A percentile compares a stretch with the other conserved stretches of the same genome.
These are phyloP conservation scores for Hypocreales sp. DNA, from an alignment of 2,329 filamentous ascomycete species.

Conservation along the genomic window DNA sequence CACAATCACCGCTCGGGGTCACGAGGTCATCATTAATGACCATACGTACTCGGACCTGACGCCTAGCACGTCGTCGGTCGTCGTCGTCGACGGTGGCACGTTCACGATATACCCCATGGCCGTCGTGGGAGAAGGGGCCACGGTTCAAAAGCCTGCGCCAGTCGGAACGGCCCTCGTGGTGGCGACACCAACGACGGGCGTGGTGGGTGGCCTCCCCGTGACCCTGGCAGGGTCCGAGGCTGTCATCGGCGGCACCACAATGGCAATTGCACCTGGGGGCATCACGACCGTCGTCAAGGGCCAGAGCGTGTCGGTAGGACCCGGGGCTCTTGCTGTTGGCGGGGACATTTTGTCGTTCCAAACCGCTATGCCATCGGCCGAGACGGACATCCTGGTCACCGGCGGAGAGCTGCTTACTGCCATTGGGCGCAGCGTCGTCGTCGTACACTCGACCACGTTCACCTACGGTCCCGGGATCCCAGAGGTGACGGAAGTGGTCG, in stretches of 20 bases:
- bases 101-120: slow-evolving; percentile 33
- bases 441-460: slow-evolving; percentile 26
- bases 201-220: slow-evolving; percentile 23
- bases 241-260: slow-evolving; percentile 24
- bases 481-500: slow-evolving; percentile 22
- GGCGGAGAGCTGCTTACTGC: slow-evolving; percentile 32
- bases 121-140: slow-evolving; percentile 27
- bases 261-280: slow-evolving; percentile 22
- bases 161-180: slow-evolving; percentile 13
- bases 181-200: slow-evolving; percentile 20
- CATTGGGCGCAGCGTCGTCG: slow-evolving; percentile 22
- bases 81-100: slow-evolving; percentile 23
- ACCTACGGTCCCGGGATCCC: slow-evolving; percentile 25
- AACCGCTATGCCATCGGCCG: slow-evolving; percentile 12
- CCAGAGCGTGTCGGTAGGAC: slow-evolving; percentile 17
- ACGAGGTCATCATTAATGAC: slow-evolving; percentile 29
- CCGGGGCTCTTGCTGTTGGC: slow-evolving; percentile 18
- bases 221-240: slow-evolving; percentile 23
- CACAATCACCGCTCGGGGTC: slow-evolving; percentile 26
- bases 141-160: slow-evolving; percentile 24
- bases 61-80: slow-evolving; percentile 21
- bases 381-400: slow-evolving; percentile 27
- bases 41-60: slow-evolving; percentile 25
- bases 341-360: slow-evolving; percentile 21
- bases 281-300: slow-evolving; percentile 18